A percentile compares a stretch with the other conserved stretches of the same genome.
phyloP scores from a whole-genome alignment of 1,139 yeast genomes.

The Taphrina betulina region DNA sequence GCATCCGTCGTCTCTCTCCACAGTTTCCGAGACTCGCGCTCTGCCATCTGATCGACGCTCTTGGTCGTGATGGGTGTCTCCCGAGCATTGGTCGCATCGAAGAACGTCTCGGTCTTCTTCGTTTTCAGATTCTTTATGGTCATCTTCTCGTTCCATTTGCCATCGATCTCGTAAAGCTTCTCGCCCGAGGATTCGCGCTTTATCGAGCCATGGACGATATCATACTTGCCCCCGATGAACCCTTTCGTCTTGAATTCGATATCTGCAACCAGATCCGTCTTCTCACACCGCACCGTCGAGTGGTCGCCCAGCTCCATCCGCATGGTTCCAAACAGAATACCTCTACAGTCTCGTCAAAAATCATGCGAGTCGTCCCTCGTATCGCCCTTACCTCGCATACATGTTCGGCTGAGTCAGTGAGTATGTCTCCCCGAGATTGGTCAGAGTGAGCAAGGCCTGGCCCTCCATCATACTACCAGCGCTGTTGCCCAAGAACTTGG shows the following conservation, averaged over 20 bases:
- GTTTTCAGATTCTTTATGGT: conserved; percentile 59
- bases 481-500: conserved; percentile 82
- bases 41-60: conserved; percentile 74
- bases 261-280: conserved; percentile 64
- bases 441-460: conserved; percentile 65
- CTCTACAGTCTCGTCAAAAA: conserved; percentile 14
- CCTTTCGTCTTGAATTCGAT: conserved; percentile 95
- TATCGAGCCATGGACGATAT: conserved; percentile 76
- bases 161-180: conserved; percentile 64
- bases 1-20: conserved; percentile 85
- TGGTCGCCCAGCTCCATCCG: conserved; percentile 91
- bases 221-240: conserved; percentile 86
- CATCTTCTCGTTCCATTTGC: conserved; percentile 93
- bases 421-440: conserved; percentile 63
- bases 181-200: conserved; percentile 57
- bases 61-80: conserved; percentile 68
- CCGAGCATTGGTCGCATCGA: conserved; percentile 60
- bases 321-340: conserved; percentile 79
- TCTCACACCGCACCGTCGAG: conserved; percentile 66
- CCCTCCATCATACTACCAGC: conserved; percentile 99
- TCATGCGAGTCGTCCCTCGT: background rate
- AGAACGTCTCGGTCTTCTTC: conserved; percentile 54
- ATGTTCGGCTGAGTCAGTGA: conserved; percentile 88
- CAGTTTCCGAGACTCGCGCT: conserved; percentile 72
- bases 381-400: conserved; percentile 71